These are phyloP conservation scores for Kwoniella europaea DNA, from an alignment of 768 basidiomycete genomes.

Conservation along the genomic window DNA sequence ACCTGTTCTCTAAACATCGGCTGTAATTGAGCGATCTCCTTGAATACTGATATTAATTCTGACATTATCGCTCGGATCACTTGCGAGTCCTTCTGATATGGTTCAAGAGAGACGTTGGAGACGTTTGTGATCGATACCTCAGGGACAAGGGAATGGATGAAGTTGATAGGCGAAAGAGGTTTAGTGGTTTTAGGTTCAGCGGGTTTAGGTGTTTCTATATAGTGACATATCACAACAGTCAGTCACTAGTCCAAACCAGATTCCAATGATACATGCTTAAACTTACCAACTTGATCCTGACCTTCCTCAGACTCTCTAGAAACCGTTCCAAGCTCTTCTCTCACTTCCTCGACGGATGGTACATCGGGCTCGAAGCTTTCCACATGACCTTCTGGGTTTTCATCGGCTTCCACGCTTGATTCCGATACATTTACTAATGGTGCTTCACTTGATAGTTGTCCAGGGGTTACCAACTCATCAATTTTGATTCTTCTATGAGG, in stretches of 20 bases:
- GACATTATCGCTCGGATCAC: constrained; percentile 94
- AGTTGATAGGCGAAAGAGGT: constrained; percentile 45
- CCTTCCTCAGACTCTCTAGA: constrained; percentile 55
- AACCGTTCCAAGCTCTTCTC: constrained; percentile 46
- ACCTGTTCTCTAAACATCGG: constrained; percentile 96
- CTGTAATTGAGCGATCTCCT: constrained; percentile 96
- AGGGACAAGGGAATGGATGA: constrained; percentile 67
- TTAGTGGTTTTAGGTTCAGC: constrained; percentile 5
- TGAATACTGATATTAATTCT: constrained; percentile 96
- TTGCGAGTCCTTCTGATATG: constrained; percentile 86
- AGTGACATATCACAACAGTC: background rate
- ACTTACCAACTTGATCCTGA: constrained; percentile 10
- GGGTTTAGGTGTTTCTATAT: background rate
- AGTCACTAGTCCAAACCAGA: too few relatives aligned
- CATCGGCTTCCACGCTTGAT: constrained; percentile 30
- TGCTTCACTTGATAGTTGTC: background rate
- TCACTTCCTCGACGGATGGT: constrained; percentile 59
- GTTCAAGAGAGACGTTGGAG: constrained; percentile 76
- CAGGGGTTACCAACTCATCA: constrained; percentile 71
- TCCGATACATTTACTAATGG: constrained; percentile 28
- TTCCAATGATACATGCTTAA: too few relatives aligned
- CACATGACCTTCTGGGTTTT: constrained; percentile 50
- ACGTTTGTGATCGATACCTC: constrained; percentile 88
- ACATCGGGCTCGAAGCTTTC: constrained; percentile 58
- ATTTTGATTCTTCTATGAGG: constrained; percentile 89